A percentile compares a stretch with the other conserved stretches of the same genome.
phyloP scores from a whole-genome alignment of 2,329 filamentous ascomycete genomes.

The Aspergillus awamori region DNA sequence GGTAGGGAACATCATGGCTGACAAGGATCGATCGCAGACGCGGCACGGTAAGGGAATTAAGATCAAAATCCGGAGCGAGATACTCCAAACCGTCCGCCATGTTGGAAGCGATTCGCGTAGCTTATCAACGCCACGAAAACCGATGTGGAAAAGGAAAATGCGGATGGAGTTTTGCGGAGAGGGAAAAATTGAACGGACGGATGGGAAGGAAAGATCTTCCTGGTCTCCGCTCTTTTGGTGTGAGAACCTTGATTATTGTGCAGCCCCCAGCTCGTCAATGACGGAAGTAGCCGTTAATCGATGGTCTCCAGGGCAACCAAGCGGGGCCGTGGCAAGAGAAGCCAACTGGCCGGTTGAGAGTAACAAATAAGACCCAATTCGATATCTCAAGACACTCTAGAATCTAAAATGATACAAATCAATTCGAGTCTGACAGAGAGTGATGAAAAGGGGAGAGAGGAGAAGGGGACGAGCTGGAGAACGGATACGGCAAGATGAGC shows the following conservation, averaged over 20 bases:
- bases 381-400: neutral
- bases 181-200: constrained; percentile 1
- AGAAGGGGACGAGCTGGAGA: neutral
- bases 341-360: constrained; percentile 5
- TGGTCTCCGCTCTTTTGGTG: neutral
- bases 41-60: constrained; percentile 79
- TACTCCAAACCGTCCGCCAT: constrained; percentile 72
- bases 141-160: neutral
- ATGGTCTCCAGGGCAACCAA: constrained; percentile 46
- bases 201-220: neutral
- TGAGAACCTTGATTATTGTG: constrained; percentile 4
- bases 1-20: constrained; percentile 81
- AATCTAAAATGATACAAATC: neutral
- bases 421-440: too few species aligned
- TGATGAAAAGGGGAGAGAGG: neutral
- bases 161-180: neutral
- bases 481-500: neutral
- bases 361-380: too few species aligned
- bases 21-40: constrained; percentile 89
- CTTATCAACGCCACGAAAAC: constrained; percentile 6
- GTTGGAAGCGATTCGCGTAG: constrained; percentile 16
- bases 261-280: constrained; percentile 18
- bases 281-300: constrained; percentile 16
- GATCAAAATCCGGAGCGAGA: constrained; percentile 83
- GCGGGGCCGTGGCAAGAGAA: constrained; percentile 21